phyloP scores from a whole-genome alignment of 768 basidiomycete genomes.

The Filobasidium wieringae region DNA sequence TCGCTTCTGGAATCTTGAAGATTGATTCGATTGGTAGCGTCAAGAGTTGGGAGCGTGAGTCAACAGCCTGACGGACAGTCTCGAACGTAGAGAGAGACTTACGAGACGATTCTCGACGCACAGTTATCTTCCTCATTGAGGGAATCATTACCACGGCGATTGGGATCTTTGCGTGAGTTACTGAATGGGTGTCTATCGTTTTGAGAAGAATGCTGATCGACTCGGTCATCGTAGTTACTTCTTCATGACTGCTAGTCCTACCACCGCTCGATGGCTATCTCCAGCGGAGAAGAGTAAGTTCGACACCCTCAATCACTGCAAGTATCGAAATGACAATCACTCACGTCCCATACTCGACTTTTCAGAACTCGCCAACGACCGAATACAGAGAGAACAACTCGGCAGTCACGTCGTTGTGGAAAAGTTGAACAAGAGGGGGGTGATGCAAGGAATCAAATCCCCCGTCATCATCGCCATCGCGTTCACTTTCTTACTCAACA shows the following conservation, averaged over 20 bases:
- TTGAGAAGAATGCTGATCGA: not conserved
- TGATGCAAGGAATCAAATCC: constrained; percentile 10
- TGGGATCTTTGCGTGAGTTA: constrained; percentile 6
- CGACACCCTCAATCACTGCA: too few relatives aligned
- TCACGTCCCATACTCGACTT: not conserved
- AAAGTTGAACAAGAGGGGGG: constrained; percentile 10
- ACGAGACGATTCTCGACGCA: not conserved
- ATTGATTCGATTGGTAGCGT: constrained; percentile 7
- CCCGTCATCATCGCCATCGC: constrained; percentile 14
- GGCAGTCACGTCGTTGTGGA: constrained; percentile 20
- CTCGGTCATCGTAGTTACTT: not conserved
- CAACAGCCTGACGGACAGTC: not conserved
- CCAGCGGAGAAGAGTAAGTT: constrained; percentile 4
- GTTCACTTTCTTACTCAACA: constrained; percentile 27
- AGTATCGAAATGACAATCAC: not conserved
- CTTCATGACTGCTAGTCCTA: constrained; percentile 6
- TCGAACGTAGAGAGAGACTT: not conserved
- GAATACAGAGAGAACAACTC: constrained; percentile 26
- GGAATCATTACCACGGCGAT: constrained; percentile 13
- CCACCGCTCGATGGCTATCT: constrained; percentile 6
- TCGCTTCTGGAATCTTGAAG: constrained; percentile 21
- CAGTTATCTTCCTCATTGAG: constrained; percentile 14
- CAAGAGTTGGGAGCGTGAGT: constrained; percentile 8
- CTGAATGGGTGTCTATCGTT: not conserved
- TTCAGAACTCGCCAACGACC: constrained; percentile 6